Evolutionary conservation across 176 grass and related monocot genomes (phyloP), one percentile per base, ranked within the genome.

Genomic region (Triticum timopheevii): DNA sequence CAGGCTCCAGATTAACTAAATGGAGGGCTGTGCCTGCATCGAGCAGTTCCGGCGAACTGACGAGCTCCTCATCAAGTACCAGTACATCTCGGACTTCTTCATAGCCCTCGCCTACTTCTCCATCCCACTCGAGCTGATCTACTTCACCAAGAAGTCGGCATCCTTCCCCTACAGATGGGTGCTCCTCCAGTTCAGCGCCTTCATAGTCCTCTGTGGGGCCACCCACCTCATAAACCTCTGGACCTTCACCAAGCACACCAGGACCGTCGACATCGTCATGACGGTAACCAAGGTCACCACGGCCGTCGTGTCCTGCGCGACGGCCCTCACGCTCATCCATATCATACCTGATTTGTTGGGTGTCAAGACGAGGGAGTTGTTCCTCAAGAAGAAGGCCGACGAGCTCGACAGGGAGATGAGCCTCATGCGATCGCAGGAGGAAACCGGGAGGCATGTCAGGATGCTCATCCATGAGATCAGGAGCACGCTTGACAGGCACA

Each of bases 21-120:
- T 94, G 92, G 92, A 94, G 49, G 89, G 86, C 11, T 94, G 92
- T 87, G 84, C 89, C 79, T 94, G 92, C 69, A 86, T 89, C 19
- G 89, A 94, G 75, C 89, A 89, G n/a, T 90, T 88, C 81, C 89
- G 83, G 86, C 89, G 69, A 10, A 83, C 86, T 10, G 87, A 94
- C 22, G 92, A 89, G 31, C 86, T 94, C 47, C 80, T 94, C 11
- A 78, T 88, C 40, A 94, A 90, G 65, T 94, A 94, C 79, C 92
- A 94, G 42, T 94, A 94, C 81, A 94, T 94, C 84, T 94, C 92
- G 1, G 92, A 94, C 69, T 94, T 94, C 45, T 94, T 94, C 81
- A 94, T 94, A 67, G 92, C 92, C 31, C 84, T 94, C 20, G 89
- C 92, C 20, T 94, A 94, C 78, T 94, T 94, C 80, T 94, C 92